phyloP scores from a whole-genome alignment of 352 stramenopile genomes.

The Phytophthora quininea region DNA sequence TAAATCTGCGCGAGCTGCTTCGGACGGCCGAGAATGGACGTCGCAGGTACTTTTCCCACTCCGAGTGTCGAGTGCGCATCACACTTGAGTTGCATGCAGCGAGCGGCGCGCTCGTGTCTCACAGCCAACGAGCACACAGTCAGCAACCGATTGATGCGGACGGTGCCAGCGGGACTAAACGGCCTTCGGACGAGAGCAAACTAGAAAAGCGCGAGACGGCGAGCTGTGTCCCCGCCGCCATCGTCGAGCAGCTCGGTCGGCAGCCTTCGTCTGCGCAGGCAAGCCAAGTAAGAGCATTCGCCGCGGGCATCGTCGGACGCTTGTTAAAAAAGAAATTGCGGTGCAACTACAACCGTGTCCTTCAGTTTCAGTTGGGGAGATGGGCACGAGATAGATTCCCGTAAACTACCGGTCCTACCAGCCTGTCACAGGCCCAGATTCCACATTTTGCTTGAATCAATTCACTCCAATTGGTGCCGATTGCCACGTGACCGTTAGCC shows the following conservation, averaged over 20 bases:
- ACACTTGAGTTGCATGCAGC: slow-evolving; percentile 12
- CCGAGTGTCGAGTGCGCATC: not conserved
- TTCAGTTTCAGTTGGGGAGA: too few relatives aligned
- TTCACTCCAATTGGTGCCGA: too few relatives aligned
- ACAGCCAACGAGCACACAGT: slow-evolving; percentile 34
- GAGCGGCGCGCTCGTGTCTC: slow-evolving; percentile 33
- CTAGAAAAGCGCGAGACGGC: not conserved
- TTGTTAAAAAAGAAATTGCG: slow-evolving; percentile 34
- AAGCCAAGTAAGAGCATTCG: too few relatives aligned
- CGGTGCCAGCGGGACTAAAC: slow-evolving; percentile 30
- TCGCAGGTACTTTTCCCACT: not conserved
- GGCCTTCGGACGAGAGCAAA: slow-evolving; percentile 8
- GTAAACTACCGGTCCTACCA: slow-evolving; percentile 1
- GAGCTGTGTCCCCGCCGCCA: not conserved
- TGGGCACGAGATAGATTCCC: slow-evolving; percentile 5
- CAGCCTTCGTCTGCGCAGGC: too few relatives aligned
- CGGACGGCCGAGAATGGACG: not conserved
- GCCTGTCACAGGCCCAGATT: too few relatives aligned
- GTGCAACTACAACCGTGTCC: slow-evolving; percentile 35
- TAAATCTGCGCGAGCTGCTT: too few relatives aligned
- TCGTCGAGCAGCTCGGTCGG: not conserved
- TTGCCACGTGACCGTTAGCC: not conserved
- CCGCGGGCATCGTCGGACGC: too few relatives aligned
- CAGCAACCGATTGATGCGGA: slow-evolving; percentile 32
- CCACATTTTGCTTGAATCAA: too few relatives aligned